Evolutionary conservation across 1,284 basidiomycete genomes (phyloP), one percentile per base, ranked within the genome.

Genomic region (Sporisorium sorghi): DNA sequence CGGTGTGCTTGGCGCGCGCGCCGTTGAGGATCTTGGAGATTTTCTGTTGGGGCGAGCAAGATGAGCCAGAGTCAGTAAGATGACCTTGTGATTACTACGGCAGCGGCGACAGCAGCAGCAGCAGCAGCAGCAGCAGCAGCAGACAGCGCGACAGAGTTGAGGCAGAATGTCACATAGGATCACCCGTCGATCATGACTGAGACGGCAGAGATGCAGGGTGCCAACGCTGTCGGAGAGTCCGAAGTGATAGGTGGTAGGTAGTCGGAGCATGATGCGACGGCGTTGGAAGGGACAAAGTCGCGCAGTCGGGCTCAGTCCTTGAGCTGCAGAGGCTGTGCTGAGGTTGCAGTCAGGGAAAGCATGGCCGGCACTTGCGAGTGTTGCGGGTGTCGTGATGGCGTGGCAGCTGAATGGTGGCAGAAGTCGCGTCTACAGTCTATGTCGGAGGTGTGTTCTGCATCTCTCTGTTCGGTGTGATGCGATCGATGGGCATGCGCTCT

Each of bases 1-100:
- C 89, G 59, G 94, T 97, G 89, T 99, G 97, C 84, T 93, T 91
- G 17, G 89, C 86, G 69, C 95, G 92, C 23, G 96, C 91, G 77
- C 88, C 86, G 84, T 94, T 90, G 73, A 98, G 90, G 81, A 97
- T 89, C 79, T 81, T 88, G 86, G 90, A 91, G 88, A 97, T 92
- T 81, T 91, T 91, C 83, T 80, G 63, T 63, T 43, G 30, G 30
- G n/a, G n/a, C n/a, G n/a, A n/a, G n/a, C n/a, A n/a, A n/a, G n/a
- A n/a, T n/a, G n/a, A n/a, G n/a, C n/a, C n/a, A n/a, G 43, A 5
- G 49, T 59, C 51, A 58, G 51, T 43, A 30, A n/a, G 2, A 19
- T 33, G 12, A 5, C 15, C n/a, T 17, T 5, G 17, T n/a, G n/a
- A n/a, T n/a, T n/a, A n/a, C n/a, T n/a, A n/a, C n/a, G n/a, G n/a